Conservation (phyloP, 164 flowering plant genomes). For the Nymphaea colorata region DNA sequence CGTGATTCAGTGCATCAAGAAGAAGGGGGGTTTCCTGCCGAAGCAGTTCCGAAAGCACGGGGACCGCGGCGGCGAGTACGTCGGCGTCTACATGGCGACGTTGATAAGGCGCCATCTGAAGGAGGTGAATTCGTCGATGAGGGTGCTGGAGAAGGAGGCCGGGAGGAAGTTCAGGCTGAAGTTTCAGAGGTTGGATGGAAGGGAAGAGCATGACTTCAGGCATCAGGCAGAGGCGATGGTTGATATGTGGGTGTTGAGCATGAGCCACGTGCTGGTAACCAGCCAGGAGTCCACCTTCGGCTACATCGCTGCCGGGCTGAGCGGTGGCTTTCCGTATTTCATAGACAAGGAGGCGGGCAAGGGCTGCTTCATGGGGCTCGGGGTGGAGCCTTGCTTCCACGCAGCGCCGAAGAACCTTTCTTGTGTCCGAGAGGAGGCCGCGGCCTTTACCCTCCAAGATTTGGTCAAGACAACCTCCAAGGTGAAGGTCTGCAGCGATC, state of each 20-base stretch:
- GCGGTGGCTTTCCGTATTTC: neutral
- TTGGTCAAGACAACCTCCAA: neutral
- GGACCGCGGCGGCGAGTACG: neutral
- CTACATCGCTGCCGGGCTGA: neutral
- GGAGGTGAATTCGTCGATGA: neutral
- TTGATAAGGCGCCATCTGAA: neutral
- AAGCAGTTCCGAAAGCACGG: neutral
- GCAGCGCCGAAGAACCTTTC: neutral
- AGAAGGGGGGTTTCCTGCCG: neutral
- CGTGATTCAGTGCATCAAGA: neutral
- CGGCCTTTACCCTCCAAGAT: neutral
- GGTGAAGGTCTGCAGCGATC: neutral
- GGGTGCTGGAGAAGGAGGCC: neutral
- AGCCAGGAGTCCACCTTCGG: constrained; percentile 2
- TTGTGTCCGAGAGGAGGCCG: neutral
- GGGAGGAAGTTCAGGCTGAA: neutral
- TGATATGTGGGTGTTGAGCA: neutral
- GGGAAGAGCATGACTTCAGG: neutral
- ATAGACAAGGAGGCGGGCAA: neutral
- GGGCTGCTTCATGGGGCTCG: neutral
- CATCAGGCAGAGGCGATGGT: neutral
- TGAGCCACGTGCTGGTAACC: neutral
- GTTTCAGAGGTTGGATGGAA: neutral
- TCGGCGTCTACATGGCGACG: neutral
- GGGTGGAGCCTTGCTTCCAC: neutral